phyloP scores from a whole-genome alignment of 1,284 basidiomycete genomes.

The Coniophora puteana region DNA sequence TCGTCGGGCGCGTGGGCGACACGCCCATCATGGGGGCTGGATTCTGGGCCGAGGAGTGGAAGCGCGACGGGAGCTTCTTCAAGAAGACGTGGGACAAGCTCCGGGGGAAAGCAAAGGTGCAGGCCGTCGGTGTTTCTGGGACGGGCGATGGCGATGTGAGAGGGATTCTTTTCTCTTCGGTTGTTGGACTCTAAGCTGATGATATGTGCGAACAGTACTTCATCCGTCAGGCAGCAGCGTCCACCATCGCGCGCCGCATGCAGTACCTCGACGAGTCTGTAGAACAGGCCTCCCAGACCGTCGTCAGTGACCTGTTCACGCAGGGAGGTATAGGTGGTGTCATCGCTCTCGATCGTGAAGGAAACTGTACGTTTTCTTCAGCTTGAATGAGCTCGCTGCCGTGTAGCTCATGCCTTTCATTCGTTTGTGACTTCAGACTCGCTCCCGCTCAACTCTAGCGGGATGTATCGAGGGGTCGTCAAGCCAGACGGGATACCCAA shows the following conservation, averaged over 20 bases:
- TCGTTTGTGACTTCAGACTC: slow-evolving; percentile 42
- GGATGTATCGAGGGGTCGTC: slow-evolving; percentile 81
- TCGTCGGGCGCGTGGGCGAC: slow-evolving; percentile 77
- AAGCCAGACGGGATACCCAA: slow-evolving; percentile 59
- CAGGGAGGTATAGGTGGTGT: slow-evolving; percentile 68
- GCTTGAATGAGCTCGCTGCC: too few species aligned
- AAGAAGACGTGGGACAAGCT: slow-evolving; percentile 39
- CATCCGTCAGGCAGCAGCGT: slow-evolving; percentile 66
- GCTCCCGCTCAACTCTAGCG: slow-evolving; percentile 67
- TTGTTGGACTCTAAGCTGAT: slow-evolving; percentile 8
- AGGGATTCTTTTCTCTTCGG: slow-evolving; percentile 11
- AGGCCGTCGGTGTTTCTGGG: slow-evolving; percentile 74
- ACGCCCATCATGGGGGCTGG: slow-evolving; percentile 77
- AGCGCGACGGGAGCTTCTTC: slow-evolving; percentile 30
- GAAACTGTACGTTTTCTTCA: slow-evolving; percentile 48
- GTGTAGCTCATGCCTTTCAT: slow-evolving; percentile 6
- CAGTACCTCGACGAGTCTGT: slow-evolving; percentile 57
- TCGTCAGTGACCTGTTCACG: slow-evolving; percentile 51
- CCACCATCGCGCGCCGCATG: slow-evolving; percentile 65
- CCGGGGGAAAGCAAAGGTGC: slow-evolving; percentile 28
- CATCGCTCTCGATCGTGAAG: slow-evolving; percentile 62
- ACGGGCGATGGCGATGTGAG: slow-evolving; percentile 82
- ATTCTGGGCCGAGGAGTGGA: slow-evolving; percentile 83
- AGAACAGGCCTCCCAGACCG: slow-evolving; percentile 46
- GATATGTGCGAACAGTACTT: slow-evolving; percentile 52